Evolutionary conservation across 2,329 filamentous ascomycete species (phyloP).

Genomic region (Ophiostoma fasciatum): DNA sequence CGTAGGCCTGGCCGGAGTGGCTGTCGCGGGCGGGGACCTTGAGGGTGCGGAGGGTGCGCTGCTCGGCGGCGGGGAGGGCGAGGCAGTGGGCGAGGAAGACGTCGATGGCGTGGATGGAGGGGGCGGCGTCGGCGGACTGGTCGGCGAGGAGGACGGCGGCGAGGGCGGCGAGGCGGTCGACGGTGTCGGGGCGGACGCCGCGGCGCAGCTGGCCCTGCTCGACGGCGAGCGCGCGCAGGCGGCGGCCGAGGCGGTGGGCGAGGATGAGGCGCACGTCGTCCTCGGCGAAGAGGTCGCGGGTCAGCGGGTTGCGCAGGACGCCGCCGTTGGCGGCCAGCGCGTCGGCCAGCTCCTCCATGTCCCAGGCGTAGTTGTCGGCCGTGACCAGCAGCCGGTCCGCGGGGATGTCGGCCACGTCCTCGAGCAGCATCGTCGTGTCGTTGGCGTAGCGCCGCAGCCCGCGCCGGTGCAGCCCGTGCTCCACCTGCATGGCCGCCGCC

Average conservation of each 20-base stretch:
- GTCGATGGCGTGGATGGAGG: constrained; percentile 15
- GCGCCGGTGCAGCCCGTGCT: constrained; percentile 7
- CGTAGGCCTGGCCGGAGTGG: constrained; percentile 16
- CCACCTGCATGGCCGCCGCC: constrained; percentile 8
- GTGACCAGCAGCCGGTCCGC: constrained; percentile 9
- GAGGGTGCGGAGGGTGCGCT: constrained; percentile 14
- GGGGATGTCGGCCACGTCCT: constrained; percentile 7
- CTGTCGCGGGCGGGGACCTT: constrained; percentile 16
- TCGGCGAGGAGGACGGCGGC: constrained; percentile 13
- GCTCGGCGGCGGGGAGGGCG: constrained; percentile 15
- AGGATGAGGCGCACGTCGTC: constrained; percentile 15
- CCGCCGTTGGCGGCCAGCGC: constrained; percentile 13
- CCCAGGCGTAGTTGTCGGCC: constrained; percentile 21
- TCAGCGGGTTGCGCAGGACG: constrained; percentile 19
- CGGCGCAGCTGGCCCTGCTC: constrained; percentile 14
- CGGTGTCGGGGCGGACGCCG: constrained; percentile 15
- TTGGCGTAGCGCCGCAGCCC: constrained; percentile 10
- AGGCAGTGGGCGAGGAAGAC: constrained; percentile 14
- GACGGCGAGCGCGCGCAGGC: constrained; percentile 12
- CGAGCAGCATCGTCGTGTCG: constrained; percentile 9
- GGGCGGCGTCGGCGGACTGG: constrained; percentile 11
- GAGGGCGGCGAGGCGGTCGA: constrained; percentile 13
- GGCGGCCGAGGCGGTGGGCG: constrained; percentile 15
- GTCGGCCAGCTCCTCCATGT: constrained; percentile 25
- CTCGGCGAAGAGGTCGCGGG: constrained; percentile 15